Evolutionary conservation across 768 basidiomycete species (phyloP), one percentile per base, ranked within the genome.

Genomic region (Arthromyces matolae): DNA sequence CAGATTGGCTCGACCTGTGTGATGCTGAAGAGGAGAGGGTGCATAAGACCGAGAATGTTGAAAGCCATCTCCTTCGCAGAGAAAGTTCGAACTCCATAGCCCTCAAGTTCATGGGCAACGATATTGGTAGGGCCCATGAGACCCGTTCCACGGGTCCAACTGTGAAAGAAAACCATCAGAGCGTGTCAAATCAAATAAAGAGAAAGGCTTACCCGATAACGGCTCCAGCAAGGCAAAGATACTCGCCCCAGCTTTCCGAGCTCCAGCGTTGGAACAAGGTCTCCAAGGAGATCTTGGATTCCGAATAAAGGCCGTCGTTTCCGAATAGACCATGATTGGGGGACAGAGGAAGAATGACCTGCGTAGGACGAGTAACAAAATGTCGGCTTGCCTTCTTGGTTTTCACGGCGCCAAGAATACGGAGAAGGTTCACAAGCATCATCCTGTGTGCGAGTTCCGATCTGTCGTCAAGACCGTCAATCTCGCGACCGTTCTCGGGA

Each of bases 11-110:
- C 95, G 37, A 98, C 94, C 66, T 99, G 96, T 9, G 95, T 96
- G 61, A 99, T 95, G 68, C 95, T 96, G 82, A 98, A 98, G 44
- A 99, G 80, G 5, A 98, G 83, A 35, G 96, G 96, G 63, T 99
- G 96, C 95, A 99, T 98, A 41, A 99, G 79, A 51, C 96, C 95
- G 45, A 99, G 86, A 60, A 99, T 93, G 70, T 99, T 99, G 83
- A 99, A 99, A 0, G 96, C 94, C 96, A 98, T 99, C 71, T 99
- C 96, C 73, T 98, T 98, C 23, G 96, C 89, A 0, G 95, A 98
- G 81, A 98, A 99, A 1, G 96, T 99, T 55, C 96, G 83, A 49
- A 96, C 91, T 52, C 96, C 96, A 53, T 87, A 79, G 49, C 83
- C 78, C 71, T 99, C 96, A 34, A 99, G 78, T 45, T 93, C 92